phyloP scores from a whole-genome alignment of 2,329 filamentous ascomycete genomes.

The Hypomyces rosellus region DNA sequence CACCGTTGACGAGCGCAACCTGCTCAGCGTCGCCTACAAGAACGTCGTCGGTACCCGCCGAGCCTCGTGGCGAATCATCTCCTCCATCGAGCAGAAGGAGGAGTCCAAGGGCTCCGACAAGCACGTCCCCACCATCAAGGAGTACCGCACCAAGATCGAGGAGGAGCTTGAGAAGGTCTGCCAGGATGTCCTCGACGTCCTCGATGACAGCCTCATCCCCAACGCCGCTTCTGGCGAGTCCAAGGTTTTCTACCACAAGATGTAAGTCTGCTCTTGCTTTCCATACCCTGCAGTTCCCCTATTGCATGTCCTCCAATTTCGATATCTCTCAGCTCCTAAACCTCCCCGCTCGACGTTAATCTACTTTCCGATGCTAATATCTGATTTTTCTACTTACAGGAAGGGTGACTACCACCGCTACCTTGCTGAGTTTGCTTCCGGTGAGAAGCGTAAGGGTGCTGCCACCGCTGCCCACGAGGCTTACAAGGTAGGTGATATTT shows the following conservation, averaged over 20 bases:
- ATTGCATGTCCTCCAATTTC: too few relatives aligned
- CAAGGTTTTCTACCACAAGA: slow-evolving; percentile 99
- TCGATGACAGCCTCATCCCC: slow-evolving; percentile 89
- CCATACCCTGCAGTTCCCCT: slow-evolving; percentile 2
- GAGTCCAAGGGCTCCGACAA: slow-evolving; percentile 97
- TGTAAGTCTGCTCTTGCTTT: slow-evolving; percentile 52
- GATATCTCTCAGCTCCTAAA: background rate
- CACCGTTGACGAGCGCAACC: slow-evolving; percentile 95
- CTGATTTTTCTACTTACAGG: slow-evolving; percentile 43
- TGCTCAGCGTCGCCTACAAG: slow-evolving; percentile 99
- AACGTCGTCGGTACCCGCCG: slow-evolving; percentile 97
- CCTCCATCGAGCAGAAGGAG: slow-evolving; percentile 99
- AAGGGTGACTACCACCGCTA: slow-evolving; percentile 98
- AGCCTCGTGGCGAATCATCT: slow-evolving; percentile 99
- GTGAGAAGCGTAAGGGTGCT: slow-evolving; percentile 85
- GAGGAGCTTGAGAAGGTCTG: slow-evolving; percentile 95
- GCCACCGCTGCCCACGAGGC: slow-evolving; percentile 86
- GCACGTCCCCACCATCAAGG: slow-evolving; percentile 88
- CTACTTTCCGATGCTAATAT: slow-evolving; percentile 9
- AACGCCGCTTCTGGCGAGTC: slow-evolving; percentile 95
- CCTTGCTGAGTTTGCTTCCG: slow-evolving; percentile 86
- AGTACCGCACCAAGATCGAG: slow-evolving; percentile 99
- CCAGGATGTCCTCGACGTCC: slow-evolving; percentile 92
- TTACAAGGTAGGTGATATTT: slow-evolving; percentile 73
- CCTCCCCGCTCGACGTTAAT: background rate